Conservation (phyloP, 768 basidiomycete species). For the Mycena vulgaris region DNA sequence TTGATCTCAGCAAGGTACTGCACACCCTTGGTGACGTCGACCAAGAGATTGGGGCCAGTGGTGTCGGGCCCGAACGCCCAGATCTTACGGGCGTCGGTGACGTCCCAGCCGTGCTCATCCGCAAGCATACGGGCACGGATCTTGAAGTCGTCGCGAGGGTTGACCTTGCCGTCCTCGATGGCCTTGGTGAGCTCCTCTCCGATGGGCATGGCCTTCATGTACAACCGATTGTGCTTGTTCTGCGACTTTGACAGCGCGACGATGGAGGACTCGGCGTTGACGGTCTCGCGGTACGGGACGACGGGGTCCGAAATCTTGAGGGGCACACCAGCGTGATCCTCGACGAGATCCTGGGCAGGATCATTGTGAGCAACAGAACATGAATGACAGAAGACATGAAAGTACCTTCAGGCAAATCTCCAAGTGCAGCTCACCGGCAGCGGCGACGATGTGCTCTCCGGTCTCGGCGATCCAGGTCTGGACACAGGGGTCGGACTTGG, state of each 20-base stretch:
- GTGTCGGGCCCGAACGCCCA: conserved; percentile 99
- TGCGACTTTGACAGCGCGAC: conserved; percentile 98
- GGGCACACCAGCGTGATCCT: conserved; percentile 99
- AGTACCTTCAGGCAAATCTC: conserved; percentile 99
- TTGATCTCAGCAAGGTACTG: conserved; percentile 99
- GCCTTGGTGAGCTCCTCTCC: conserved; percentile 96
- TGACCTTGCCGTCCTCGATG: conserved; percentile 91
- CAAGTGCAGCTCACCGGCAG: conserved; percentile 98
- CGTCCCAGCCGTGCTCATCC: conserved; percentile 98
- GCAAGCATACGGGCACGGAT: conserved; percentile 94
- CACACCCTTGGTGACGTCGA: conserved; percentile 99
- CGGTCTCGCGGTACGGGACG: conserved; percentile 98
- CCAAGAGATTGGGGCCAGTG: conserved; percentile 95
- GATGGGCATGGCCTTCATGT: conserved; percentile 92
- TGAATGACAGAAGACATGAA: conserved; percentile 99
- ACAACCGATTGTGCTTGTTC: conserved; percentile 99
- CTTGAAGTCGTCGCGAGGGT: conserved; percentile 97
- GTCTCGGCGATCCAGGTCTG: conserved; percentile 95
- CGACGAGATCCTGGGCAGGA: conserved; percentile 92
- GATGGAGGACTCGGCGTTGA: conserved; percentile 95
- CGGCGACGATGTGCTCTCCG: conserved; percentile 99
- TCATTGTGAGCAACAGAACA: conserved; percentile 93
- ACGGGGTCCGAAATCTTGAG: conserved; percentile 99
- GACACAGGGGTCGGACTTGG: conserved; percentile 99
- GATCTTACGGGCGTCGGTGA: conserved; percentile 99